Base-by-base conservation (phyloP, 2,329 filamentous ascomycete species). In the Lecanicillium sp. region DNA sequence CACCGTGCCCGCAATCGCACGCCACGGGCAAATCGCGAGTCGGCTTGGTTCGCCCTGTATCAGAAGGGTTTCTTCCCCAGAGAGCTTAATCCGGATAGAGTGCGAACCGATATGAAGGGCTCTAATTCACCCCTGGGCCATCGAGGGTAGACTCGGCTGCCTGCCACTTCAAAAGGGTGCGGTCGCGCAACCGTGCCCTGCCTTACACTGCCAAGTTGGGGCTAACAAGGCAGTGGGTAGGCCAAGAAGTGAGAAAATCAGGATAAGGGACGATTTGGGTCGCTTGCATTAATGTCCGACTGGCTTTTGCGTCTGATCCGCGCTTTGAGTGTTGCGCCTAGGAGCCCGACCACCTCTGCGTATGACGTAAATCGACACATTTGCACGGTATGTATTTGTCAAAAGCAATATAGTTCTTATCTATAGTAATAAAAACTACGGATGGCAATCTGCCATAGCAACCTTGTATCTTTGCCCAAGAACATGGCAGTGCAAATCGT, bases 91-190 rank as follows among this genome's bases (percentile, higher is more conserved):
- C 24, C 46, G 46, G 46, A 48, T 48, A 29, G 37, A 27, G 19
- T 37, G 38, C 19, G 46, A 37, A 42, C 46, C 46, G 46, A 48
- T 30, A 48, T 48, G 46, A 48, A 48, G 38, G 46, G 6, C 17
- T 5, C 32, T 41, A 24, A 35, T 20, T 8, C 17, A n/a, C 20
- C 21, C 32, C 32, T 29, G 44, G n/a, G n/a, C n/a, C n/a, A n/a
- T n/a, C n/a, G n/a, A n/a, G n/a, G n/a, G n/a, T n/a, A n/a, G n/a
- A n/a, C n/a, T n/a, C n/a, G n/a, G n/a, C n/a, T n/a, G n/a, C n/a
- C n/a, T n/a, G n/a, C n/a, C n/a, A n/a, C n/a, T n/a, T n/a, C n/a
- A n/a, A n/a, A n/a, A n/a, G n/a, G n/a, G n/a, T n/a, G n/a, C n/a
- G n/a, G n/a, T n/a, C n/a, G n/a, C n/a, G n/a, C n/a, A n/a, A n/a